phyloP scores from a whole-genome alignment of 2,329 filamentous ascomycete genomes.

The Paecilomyces sp. region DNA sequence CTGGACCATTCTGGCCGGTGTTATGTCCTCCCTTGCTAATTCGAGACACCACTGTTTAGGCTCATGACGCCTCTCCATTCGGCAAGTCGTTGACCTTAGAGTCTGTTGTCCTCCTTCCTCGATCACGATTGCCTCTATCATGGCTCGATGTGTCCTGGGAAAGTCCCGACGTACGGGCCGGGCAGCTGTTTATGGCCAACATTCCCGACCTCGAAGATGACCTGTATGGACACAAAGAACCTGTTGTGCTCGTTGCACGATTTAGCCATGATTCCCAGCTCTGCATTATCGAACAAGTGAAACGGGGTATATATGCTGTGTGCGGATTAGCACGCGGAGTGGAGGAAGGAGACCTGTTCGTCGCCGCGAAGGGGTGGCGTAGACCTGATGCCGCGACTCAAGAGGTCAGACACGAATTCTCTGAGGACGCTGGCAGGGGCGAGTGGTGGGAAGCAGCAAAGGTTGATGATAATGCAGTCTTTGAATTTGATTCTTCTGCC shows the following conservation, averaged over 20 bases:
- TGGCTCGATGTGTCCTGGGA: conserved; percentile 30
- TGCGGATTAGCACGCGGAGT: conserved; percentile 26
- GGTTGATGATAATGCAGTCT: conserved; percentile 20
- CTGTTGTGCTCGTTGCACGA: conserved; percentile 26
- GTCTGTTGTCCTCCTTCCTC: conserved; percentile 29
- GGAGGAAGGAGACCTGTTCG: conserved; percentile 31
- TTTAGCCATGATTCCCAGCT: conserved; percentile 21
- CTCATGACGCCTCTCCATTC: conserved; percentile 27
- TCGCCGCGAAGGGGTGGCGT: conserved; percentile 27
- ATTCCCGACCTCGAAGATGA: conserved; percentile 28
- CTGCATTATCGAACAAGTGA: conserved; percentile 34
- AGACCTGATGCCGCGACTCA: conserved; percentile 2
- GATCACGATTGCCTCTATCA: conserved; percentile 28
- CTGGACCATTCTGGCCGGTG: neutral
- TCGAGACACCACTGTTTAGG: conserved; percentile 13
- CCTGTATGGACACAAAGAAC: conserved; percentile 15
- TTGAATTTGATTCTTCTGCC: conserved; percentile 11
- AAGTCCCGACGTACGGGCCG: conserved; percentile 20
- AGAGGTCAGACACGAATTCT: conserved; percentile 2
- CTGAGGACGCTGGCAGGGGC: neutral
- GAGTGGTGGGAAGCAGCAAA: conserved; percentile 30
- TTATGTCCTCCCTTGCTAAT: neutral
- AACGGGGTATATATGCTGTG: conserved; percentile 32
- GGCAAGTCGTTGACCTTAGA: conserved; percentile 26
- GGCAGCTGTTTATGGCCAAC: conserved; percentile 31